Evolutionary conservation across 768 basidiomycete genomes (phyloP).

Genomic region (Suillus discolor): DNA sequence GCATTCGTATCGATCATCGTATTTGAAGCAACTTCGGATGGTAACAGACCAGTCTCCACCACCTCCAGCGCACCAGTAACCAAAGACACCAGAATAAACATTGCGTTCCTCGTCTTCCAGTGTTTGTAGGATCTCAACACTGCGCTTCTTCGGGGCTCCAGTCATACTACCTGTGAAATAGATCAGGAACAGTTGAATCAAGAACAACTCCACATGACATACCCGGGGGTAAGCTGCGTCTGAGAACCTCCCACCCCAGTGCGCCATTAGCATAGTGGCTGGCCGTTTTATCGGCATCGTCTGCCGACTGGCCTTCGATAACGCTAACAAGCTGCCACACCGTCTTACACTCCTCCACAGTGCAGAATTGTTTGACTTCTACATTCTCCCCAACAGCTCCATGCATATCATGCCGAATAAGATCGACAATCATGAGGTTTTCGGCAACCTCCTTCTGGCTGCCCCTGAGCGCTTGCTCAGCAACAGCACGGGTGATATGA

Average conservation of each 20-base stretch:
- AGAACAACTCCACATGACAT: constrained; percentile 17
- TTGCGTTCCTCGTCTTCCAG: constrained; percentile 75
- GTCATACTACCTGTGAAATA: constrained; percentile 84
- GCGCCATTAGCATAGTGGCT: constrained; percentile 39
- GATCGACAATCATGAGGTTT: constrained; percentile 97
- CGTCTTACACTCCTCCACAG: constrained; percentile 89
- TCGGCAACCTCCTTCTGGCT: constrained; percentile 91
- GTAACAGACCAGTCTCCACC: constrained; percentile 92
- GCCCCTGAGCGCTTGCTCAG: constrained; percentile 63
- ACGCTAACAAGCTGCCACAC: constrained; percentile 97
- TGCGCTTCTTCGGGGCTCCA: constrained; percentile 93
- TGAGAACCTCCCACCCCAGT: constrained; percentile 79
- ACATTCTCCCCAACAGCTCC: constrained; percentile 83
- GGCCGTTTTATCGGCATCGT: constrained; percentile 38
- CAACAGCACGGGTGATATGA: constrained; percentile 60
- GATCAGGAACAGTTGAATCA: constrained; percentile 4
- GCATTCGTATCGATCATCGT: constrained; percentile 41
- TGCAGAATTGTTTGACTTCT: constrained; percentile 80
- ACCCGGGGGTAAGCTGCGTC: constrained; percentile 86
- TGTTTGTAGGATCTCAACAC: constrained; percentile 83
- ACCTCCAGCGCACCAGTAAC: constrained; percentile 90
- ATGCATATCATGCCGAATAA: constrained; percentile 92
- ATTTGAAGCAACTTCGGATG: constrained; percentile 90
- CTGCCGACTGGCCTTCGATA: constrained; percentile 68
- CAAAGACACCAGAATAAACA: constrained; percentile 91